phyloP scores from a whole-genome alignment of 805 yeast species.

The Candida khao-thaluensis region DNA sequence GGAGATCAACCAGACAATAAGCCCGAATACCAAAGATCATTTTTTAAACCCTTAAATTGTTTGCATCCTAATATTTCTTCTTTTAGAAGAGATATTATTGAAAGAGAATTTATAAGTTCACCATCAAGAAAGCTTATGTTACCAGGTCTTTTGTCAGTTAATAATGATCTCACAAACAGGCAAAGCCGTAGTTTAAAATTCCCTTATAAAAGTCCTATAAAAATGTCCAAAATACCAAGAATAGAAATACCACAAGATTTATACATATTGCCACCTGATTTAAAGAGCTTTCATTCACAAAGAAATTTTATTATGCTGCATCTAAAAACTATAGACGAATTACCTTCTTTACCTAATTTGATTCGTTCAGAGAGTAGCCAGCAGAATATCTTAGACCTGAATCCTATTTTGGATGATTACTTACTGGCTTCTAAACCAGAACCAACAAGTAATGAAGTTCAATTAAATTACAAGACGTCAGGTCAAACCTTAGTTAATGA shows the following conservation, averaged over 20 bases:
- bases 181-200: background rate
- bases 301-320: conserved; percentile 2
- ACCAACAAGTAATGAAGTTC: background rate
- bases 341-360: background rate
- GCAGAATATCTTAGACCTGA: background rate
- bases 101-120: background rate
- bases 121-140: conserved; percentile 1
- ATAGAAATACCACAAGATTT: background rate
- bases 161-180: background rate
- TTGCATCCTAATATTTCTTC: background rate
- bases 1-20: background rate
- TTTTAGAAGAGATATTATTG: background rate
- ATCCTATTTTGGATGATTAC: background rate
- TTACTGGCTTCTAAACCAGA: background rate
- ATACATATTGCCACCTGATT: background rate
- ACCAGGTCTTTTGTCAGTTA: background rate
- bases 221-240: background rate
- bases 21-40: background rate
- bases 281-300: background rate
- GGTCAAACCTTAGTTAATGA: conserved; percentile 1
- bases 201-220: background rate
- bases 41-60: background rate
- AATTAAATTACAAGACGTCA: conserved; percentile 1
- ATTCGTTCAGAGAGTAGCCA: background rate
- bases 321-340: background rate